Evolutionary conservation across 2,329 filamentous ascomycete species (phyloP).

Genomic region (Epicoccum nigrum): DNA sequence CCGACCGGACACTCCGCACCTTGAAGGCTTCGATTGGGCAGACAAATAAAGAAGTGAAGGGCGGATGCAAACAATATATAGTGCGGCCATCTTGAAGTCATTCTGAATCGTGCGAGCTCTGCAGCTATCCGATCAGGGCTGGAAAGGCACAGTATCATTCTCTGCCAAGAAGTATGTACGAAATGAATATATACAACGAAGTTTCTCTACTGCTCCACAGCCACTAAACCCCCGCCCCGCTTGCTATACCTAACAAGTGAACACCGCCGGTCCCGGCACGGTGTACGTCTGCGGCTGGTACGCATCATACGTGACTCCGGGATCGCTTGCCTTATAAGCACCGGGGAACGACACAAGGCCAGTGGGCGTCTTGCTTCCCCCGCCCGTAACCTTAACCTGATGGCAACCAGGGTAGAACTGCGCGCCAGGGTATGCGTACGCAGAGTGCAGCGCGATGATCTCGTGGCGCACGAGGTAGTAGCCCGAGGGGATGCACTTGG

Average conservation of each 20-base stretch:
- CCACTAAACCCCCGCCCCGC: neutral
- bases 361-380: slow-evolving; percentile 52
- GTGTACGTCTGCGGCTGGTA: slow-evolving; percentile 51
- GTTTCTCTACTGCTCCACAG: neutral
- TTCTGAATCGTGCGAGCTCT: no score
- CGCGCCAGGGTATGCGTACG: slow-evolving; percentile 57
- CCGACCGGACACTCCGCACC: no score
- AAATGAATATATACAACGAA: slow-evolving; percentile 24
- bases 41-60: no score
- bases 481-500: slow-evolving; percentile 58
- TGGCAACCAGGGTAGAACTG: slow-evolving; percentile 66
- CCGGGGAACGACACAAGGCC: slow-evolving; percentile 60
- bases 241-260: slow-evolving; percentile 33
- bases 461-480: slow-evolving; percentile 66
- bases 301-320: slow-evolving; percentile 60
- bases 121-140: no score
- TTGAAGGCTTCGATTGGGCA: no score
- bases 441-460: slow-evolving; percentile 61
- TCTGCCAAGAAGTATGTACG: neutral
- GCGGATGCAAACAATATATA: no score
- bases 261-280: slow-evolving; percentile 37
- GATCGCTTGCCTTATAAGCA: slow-evolving; percentile 57
- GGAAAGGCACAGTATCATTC: neutral
- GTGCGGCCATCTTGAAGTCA: no score
- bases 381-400: slow-evolving; percentile 61